Percentiles rank a stretch among this genome's conserved stretches.
These are phyloP conservation scores for Penicillium sp. DNA, from an alignment of 2,329 filamentous ascomycete genomes.

Conservation along the genomic window DNA sequence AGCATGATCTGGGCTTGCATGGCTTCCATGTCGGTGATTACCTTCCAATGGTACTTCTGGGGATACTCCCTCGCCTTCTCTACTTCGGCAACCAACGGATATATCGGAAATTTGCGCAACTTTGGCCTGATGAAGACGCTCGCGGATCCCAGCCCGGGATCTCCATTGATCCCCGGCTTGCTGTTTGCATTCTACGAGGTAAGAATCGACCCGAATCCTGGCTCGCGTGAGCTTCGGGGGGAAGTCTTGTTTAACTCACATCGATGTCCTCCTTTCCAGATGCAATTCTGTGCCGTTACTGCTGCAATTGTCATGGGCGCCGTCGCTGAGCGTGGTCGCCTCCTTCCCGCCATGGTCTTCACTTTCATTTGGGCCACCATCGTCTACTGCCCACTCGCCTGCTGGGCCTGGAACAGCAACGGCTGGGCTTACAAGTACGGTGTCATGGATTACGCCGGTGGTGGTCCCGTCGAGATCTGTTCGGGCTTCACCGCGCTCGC, in stretches of 20 bases:
- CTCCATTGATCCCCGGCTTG: slow-evolving; percentile 82
- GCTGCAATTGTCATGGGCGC: slow-evolving; percentile 89
- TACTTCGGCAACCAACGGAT: slow-evolving; percentile 77
- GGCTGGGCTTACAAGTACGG: slow-evolving; percentile 92
- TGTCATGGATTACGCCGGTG: slow-evolving; percentile 93
- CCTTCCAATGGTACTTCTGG: slow-evolving; percentile 99
- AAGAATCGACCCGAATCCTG: slow-evolving; percentile 30
- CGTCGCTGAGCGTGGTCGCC: slow-evolving; percentile 89
- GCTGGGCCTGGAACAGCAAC: slow-evolving; percentile 95
- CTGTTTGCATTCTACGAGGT: slow-evolving; percentile 95
- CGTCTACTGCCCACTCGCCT: slow-evolving; percentile 95
- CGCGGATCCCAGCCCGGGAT: slow-evolving; percentile 82
- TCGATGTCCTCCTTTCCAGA: slow-evolving; percentile 54
- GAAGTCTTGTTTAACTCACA: neutral
- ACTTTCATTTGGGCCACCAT: slow-evolving; percentile 94
- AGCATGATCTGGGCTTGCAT: slow-evolving; percentile 98
- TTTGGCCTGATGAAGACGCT: slow-evolving; percentile 87
- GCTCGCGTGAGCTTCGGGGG: neutral
- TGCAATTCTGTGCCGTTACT: slow-evolving; percentile 96
- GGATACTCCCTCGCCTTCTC: slow-evolving; percentile 96
- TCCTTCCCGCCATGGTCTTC: slow-evolving; percentile 94
- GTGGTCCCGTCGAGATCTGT: slow-evolving; percentile 94
- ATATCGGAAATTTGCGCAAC: slow-evolving; percentile 86
- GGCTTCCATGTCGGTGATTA: slow-evolving; percentile 86
- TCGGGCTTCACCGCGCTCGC: slow-evolving; percentile 92